Base-by-base conservation (phyloP, 495 filamentous ascomycete genomes). In the Xylaria intraflava region DNA sequence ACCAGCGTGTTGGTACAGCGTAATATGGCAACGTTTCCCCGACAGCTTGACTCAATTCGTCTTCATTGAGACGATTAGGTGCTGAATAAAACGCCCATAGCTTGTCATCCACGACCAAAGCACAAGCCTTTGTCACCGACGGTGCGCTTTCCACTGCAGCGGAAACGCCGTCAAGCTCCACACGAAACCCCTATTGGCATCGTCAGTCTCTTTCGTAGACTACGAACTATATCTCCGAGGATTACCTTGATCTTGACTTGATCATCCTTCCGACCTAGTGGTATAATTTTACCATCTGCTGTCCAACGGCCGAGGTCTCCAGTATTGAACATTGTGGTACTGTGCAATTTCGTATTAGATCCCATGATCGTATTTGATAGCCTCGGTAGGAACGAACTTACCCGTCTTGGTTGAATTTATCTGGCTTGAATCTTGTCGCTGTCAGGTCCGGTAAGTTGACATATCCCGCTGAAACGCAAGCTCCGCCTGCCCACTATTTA, bases 161-260 rank as follows among this genome's bases (percentile, higher is more conserved):
- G 1, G 66, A 64, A 26, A 72, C 60, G 26, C 68, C 67, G 46
- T 69, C 68, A 4, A 72, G 67, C 40, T 72, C 70, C 10, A 72
- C 63, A n/a, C 70, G 62, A 51, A 71, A 70, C 6, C 70, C 69
- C 53, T 51, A 36, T 26, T 26, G 24, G 17, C 16, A 30, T 10
- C 1, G 29, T 55, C 33, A 55, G 52, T 33, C 27, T 35, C 27
- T 16, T 33, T 35, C n/a, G 6, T 38, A 2, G 9, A 3, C 3
- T 6, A 10, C 12, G 0, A 41, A 12, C 12, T 11, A n/a, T 5
- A n/a, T 42, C 3, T 31, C 19, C 4, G 30, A 35, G 19, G 19
- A 6, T 39, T 55, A 47, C 54, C 61, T 69, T 65, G 45, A 72
- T 60, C 39, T 72, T 72, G 29, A 72, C 67, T 43, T 72, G 70